Conservation (phyloP, 2,329 filamentous ascomycete genomes). For the Pseudogymnoascus sp. region DNA sequence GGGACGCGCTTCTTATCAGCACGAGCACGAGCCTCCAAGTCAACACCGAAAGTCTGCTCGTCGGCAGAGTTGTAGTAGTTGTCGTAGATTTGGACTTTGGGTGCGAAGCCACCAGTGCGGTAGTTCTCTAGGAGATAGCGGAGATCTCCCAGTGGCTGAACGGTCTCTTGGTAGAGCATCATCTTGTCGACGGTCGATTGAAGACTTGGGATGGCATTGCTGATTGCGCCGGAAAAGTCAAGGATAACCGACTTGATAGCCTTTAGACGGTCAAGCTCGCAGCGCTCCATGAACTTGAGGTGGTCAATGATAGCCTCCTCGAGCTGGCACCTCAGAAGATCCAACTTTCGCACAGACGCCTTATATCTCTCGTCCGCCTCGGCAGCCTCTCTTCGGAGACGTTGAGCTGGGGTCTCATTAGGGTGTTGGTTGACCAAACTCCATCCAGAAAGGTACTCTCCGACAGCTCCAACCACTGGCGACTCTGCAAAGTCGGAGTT, state of each 20-base stretch:
- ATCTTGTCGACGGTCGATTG: conserved; percentile 96
- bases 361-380: conserved; percentile 96
- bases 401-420: conserved; percentile 87
- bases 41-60: conserved; percentile 95
- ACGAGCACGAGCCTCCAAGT: conserved; percentile 87
- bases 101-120: conserved; percentile 84
- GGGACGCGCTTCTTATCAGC: conserved; percentile 95
- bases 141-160: conserved; percentile 85
- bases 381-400: conserved; percentile 75
- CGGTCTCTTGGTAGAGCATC: conserved; percentile 98
- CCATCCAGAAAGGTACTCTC: conserved; percentile 86
- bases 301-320: conserved; percentile 92
- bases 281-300: conserved; percentile 92
- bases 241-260: conserved; percentile 97
- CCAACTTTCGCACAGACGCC: conserved; percentile 71
- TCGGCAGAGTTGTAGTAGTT: conserved; percentile 99
- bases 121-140: conserved; percentile 95
- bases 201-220: conserved; percentile 93
- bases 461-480: conserved; percentile 73
- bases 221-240: conserved; percentile 93
- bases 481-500: conserved; percentile 43
- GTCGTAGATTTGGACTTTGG: conserved; percentile 87
- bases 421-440: conserved; percentile 84
- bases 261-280: conserved; percentile 90
- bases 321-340: conserved; percentile 84